Evolutionary conservation across 1,139 yeast genomes (phyloP), one percentile per base, ranked within the genome.

Genomic region (Meyerozyma elateridarum): DNA sequence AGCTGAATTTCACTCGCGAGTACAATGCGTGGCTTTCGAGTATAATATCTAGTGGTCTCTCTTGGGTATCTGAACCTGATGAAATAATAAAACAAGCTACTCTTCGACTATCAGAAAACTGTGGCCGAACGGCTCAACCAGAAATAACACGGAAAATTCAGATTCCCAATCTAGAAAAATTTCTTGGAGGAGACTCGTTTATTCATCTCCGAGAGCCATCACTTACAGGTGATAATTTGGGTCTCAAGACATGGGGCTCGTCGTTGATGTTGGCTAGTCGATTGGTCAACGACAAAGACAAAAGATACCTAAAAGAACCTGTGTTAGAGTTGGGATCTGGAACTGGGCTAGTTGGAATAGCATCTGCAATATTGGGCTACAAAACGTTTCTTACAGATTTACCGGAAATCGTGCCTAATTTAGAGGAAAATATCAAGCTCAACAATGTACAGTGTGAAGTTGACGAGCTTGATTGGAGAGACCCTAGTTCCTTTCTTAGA

Each of bases 221-320:
- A 0, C 60, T 91, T 39, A 85, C 96, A 0, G 76, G 77, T 31
- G 98, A 91, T 53, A 84, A 83, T 41, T 60, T 91, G 20, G 98
- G 98, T 0, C 68, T 87, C 51, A 88, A 89, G 44, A 91, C 98
- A 0, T 91, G 98, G 98, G 98, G 97, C 0, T 83, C 96, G 0
- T 78, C 96, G 0, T 60, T 85, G 20, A 69, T 85, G 2, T 59
- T 91, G 14, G 71, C 93, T 1, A 71, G 76, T 33, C 57, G 80
- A 29, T 51, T 84, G 5, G 58, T 66, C 2, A 48, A 45, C 22
- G 49, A 51, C 7, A 30, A 32, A 3, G 21, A 38, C 13, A 24
- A 33, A 2, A 29, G 25, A 28, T 54, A 61, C 39, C 39, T 70
- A 29, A 25, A 38, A 28, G 64, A 63, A 6, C 69, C 75, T 0